A percentile compares a stretch with the other conserved stretches of the same genome.
Evolutionary conservation across 768 basidiomycete species (phyloP).

Genomic region (Mycena floridula): DNA sequence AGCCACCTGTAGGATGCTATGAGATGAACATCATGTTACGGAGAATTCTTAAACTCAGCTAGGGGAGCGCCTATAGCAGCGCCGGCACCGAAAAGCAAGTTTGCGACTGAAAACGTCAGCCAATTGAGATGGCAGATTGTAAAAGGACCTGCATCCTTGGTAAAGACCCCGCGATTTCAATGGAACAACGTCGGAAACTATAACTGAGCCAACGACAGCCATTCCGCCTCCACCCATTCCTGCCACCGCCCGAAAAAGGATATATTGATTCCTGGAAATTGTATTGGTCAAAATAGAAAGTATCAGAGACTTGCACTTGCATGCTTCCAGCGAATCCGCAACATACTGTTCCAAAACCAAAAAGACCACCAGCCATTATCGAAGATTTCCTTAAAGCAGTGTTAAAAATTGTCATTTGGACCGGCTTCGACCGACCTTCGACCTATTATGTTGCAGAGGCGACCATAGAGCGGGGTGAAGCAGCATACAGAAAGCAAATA

Average conservation of each 20-base stretch:
- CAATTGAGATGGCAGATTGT: slow-evolving; percentile 81
- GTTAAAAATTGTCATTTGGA: slow-evolving; percentile 71
- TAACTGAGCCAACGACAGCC: slow-evolving; percentile 67
- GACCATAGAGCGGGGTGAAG: slow-evolving; percentile 86
- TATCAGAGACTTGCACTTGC: slow-evolving; percentile 71
- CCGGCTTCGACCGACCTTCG: slow-evolving; percentile 6
- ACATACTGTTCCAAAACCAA: slow-evolving; percentile 64
- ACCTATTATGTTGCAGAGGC: slow-evolving; percentile 1
- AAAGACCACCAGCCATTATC: slow-evolving; percentile 80
- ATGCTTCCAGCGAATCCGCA: no score
- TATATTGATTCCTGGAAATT: slow-evolving; percentile 79
- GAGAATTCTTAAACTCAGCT: no score
- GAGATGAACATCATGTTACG: no score
- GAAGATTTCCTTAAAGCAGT: slow-evolving; percentile 79
- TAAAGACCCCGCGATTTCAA: slow-evolving; percentile 86
- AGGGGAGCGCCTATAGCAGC: no score
- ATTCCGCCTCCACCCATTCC: slow-evolving; percentile 92
- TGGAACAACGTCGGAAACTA: slow-evolving; percentile 85
- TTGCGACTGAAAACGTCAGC: slow-evolving; percentile 18
- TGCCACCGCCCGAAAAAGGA: slow-evolving; percentile 76
- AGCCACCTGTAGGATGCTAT: slow-evolving; percentile 77
- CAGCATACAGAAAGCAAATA: slow-evolving; percentile 87
- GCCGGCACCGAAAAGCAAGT: slow-evolving; percentile 20
- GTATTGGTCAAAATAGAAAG: slow-evolving; percentile 77
- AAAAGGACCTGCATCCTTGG: no score